Base-by-base conservation (phyloP, 2,329 filamentous ascomycete species). In the Xylariaceae sp. region DNA sequence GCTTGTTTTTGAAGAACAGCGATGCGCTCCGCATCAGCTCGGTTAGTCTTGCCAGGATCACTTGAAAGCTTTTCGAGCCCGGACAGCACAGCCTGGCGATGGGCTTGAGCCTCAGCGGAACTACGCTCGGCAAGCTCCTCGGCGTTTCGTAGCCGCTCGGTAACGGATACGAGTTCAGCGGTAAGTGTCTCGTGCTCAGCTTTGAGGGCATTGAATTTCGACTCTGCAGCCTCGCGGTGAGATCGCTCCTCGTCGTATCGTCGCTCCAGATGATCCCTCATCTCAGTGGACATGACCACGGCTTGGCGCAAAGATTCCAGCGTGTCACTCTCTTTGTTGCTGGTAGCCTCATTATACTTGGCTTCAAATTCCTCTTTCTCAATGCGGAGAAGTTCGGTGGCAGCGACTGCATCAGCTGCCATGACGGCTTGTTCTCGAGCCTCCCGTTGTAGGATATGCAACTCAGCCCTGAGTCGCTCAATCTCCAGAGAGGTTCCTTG, bases 41-140 rank as follows among this genome's bases (percentile, higher is more conserved):
- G 80, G 62, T 72, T 76, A 2, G 75, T 70, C 39, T 76, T 77
- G 47, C 76, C 73, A 30, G 80, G 71, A 60, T 85, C 81, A 39
- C 81, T 81, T 1, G 82, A 72, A 7, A 92, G 83, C 73, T 88
- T 92, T 67, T 91, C 89, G 9, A 99, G 81, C 3, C 94, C 93
- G 53, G 86, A 82, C 51, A 97, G 77, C 39, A 99, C 86, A 18
- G 89, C 92, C 67, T 89, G 81, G 23, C 90, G 89, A 71, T 97
- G 93, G 13, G 89, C 88, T 58, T 87, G 83, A 4, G 94, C 93
- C 76, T 99, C 95, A 66, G 87, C 85, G 4, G 92, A 90, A 73
- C 96, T 88, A 66, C 88, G 91, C 69, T 95, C 89, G 1, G 90
- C 89, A 50, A 97, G 76, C 69, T 96, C 91, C 74, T 99, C 92